A percentile compares a stretch with the other conserved stretches of the same genome.
Conservation (phyloP, 352 stramenopile species). For the Phytophthora idaei region DNA sequence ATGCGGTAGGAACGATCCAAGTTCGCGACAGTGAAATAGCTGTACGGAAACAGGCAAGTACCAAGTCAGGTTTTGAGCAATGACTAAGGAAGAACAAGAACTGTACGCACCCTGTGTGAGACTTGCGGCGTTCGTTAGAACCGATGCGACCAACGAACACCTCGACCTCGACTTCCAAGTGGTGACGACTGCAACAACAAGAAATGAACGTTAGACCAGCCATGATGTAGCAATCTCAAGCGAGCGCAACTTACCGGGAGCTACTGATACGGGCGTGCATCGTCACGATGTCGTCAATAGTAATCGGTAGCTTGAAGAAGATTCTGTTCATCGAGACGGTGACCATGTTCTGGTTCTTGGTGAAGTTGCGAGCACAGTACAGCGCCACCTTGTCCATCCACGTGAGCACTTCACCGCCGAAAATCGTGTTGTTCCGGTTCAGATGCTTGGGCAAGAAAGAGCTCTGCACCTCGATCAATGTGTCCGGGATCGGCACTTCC, state of each 20-base stretch:
- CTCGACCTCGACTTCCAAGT: slow-evolving; percentile 77
- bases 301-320: slow-evolving; percentile 2
- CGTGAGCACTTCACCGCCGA: slow-evolving; percentile 3
- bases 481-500: slow-evolving; percentile 62
- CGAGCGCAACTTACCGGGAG: background rate
- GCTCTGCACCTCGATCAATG: slow-evolving; percentile 71
- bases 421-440: slow-evolving; percentile 6
- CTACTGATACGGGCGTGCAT: background rate
- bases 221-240: background rate
- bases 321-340: slow-evolving; percentile 7
- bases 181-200: slow-evolving; percentile 50
- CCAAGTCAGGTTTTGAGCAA: background rate
- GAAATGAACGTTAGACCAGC: background rate
- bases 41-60: slow-evolving; percentile 10
- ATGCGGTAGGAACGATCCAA: slow-evolving; percentile 60
- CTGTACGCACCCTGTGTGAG: slow-evolving; percentile 54
- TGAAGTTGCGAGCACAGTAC: background rate
- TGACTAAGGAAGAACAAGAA: background rate
- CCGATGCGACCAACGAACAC: slow-evolving; percentile 67
- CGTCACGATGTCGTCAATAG: background rate
- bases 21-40: slow-evolving; percentile 75
- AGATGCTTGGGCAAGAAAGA: slow-evolving; percentile 4
- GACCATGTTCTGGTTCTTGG: slow-evolving; percentile 11
- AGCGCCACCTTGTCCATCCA: slow-evolving; percentile 9
- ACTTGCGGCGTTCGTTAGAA: slow-evolving; percentile 51